These are phyloP conservation scores for Hortaea sp. DNA, from an alignment of 2,329 filamentous ascomycete genomes.

Conservation along the genomic window DNA sequence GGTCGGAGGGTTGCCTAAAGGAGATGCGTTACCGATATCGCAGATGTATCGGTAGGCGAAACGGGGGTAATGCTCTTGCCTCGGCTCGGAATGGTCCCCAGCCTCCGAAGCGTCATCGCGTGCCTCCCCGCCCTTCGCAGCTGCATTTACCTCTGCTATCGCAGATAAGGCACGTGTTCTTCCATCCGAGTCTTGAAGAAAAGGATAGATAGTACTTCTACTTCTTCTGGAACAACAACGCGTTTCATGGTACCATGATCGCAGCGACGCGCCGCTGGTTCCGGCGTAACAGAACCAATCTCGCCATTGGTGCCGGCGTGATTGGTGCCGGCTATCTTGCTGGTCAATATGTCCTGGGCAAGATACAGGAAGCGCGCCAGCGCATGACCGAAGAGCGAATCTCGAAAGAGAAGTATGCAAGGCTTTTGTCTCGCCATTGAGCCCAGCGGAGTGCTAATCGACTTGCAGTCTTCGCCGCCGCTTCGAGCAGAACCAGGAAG, in stretches of 20 bases:
- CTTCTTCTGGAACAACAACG: too few relatives aligned
- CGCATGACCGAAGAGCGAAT: slow-evolving; percentile 95
- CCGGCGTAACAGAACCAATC: slow-evolving; percentile 77
- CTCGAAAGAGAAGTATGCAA: slow-evolving; percentile 81
- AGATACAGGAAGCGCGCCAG: slow-evolving; percentile 86
- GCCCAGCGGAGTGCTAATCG: slow-evolving; percentile 4
- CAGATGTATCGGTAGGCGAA: too few relatives aligned
- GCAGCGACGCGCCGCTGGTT: slow-evolving; percentile 79
- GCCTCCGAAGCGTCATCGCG: too few relatives aligned
- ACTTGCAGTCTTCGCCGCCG: slow-evolving; percentile 68
- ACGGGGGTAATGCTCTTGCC: too few relatives aligned
- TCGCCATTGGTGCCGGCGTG: slow-evolving; percentile 80
- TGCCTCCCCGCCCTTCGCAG: too few relatives aligned
- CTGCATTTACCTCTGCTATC: too few relatives aligned
- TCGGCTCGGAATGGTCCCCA: too few relatives aligned
- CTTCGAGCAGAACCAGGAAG: slow-evolving; percentile 98
- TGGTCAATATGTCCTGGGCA: slow-evolving; percentile 82
- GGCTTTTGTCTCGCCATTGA: not conserved
- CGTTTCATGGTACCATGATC: slow-evolving; percentile 35
- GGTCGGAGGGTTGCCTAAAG: too few relatives aligned
- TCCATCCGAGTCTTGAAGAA: too few relatives aligned
- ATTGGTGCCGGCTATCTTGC: slow-evolving; percentile 84
- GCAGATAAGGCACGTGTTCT: too few relatives aligned
- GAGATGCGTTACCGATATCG: too few relatives aligned
- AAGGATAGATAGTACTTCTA: too few relatives aligned